Percentiles rank a stretch among this genome's conserved stretches.
These are phyloP conservation scores for Backusella australiensis DNA, from an alignment of 192 early-diverging fungal species.

Conservation along the genomic window DNA sequence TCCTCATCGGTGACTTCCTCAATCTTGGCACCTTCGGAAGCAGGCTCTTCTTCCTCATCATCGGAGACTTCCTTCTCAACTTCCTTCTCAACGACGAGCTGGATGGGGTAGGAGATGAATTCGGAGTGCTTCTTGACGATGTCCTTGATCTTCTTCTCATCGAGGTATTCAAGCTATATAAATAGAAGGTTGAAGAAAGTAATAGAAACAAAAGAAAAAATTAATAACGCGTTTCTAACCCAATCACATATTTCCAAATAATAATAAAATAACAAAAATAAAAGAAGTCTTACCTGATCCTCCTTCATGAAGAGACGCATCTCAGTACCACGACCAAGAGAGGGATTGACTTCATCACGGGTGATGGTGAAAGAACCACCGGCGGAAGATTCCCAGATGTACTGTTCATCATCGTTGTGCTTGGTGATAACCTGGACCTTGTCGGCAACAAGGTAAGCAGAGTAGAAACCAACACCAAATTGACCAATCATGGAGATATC, in stretches of 20 bases:
- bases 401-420: conserved; percentile 96
- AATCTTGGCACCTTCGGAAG: conserved; percentile 70
- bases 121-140: conserved; percentile 99
- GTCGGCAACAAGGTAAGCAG: conserved; percentile 98
- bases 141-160: conserved; percentile 99
- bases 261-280: too few relatives aligned
- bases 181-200: conserved; percentile 2
- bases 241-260: not conserved
- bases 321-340: conserved; percentile 93
- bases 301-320: conserved; percentile 98
- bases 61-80: conserved; percentile 97
- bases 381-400: conserved; percentile 93
- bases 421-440: conserved; percentile 94
- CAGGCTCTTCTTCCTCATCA: conserved; percentile 81
- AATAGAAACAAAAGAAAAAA: not conserved
- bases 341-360: conserved; percentile 86
- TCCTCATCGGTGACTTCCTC: conserved; percentile 85
- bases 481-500: conserved; percentile 99
- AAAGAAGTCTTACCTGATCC: conserved; percentile 60
- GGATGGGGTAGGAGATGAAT: conserved; percentile 99
- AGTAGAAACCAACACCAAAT: conserved; percentile 99
- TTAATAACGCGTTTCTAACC: not conserved
- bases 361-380: conserved; percentile 92
- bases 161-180: conserved; percentile 81
- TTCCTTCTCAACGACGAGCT: conserved; percentile 95